Percentiles rank a stretch among this genome's conserved stretches.
These are phyloP conservation scores for Chrysoporthe austroafricana DNA, from an alignment of 2,329 filamentous ascomycete genomes.

Conservation along the genomic window DNA sequence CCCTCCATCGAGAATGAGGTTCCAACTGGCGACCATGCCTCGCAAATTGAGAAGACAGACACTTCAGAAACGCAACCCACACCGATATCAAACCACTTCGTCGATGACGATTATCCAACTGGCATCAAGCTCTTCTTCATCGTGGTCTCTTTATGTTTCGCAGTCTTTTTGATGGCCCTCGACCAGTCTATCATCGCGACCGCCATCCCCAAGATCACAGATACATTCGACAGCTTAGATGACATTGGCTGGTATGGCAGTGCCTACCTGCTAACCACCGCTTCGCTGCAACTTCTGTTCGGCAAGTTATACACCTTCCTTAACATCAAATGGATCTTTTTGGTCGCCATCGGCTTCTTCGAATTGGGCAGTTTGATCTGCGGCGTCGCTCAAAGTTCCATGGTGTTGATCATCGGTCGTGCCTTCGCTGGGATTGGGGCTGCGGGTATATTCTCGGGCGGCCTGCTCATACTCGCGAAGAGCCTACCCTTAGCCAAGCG, in stretches of 20 bases:
- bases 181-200: slow-evolving; percentile 1
- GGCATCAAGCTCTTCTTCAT: slow-evolving; percentile 47
- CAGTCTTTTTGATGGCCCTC: slow-evolving; percentile 42
- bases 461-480: slow-evolving; percentile 42
- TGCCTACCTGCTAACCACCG: slow-evolving; percentile 37
- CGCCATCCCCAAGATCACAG: neutral
- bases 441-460: slow-evolving; percentile 48
- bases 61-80: neutral
- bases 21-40: neutral
- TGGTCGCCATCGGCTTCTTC: slow-evolving; percentile 43
- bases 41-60: neutral
- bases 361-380: slow-evolving; percentile 46
- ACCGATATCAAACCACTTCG: neutral
- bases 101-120: slow-evolving; percentile 38
- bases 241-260: too few species aligned
- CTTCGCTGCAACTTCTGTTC: slow-evolving; percentile 42
- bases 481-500: slow-evolving; percentile 35
- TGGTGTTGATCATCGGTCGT: slow-evolving; percentile 37
- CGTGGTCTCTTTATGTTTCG: slow-evolving; percentile 49
- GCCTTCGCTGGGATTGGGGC: slow-evolving; percentile 41
- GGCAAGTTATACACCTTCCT: slow-evolving; percentile 48
- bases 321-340: slow-evolving; percentile 43
- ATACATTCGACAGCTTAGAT: too few species aligned
- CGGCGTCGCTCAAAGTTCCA: slow-evolving; percentile 36
- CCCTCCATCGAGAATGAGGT: neutral